A percentile compares a stretch with the other conserved stretches of the same genome.
Evolutionary conservation across 2,329 filamentous ascomycete species (phyloP).

Genomic region (Trichoderma sp.): DNA sequence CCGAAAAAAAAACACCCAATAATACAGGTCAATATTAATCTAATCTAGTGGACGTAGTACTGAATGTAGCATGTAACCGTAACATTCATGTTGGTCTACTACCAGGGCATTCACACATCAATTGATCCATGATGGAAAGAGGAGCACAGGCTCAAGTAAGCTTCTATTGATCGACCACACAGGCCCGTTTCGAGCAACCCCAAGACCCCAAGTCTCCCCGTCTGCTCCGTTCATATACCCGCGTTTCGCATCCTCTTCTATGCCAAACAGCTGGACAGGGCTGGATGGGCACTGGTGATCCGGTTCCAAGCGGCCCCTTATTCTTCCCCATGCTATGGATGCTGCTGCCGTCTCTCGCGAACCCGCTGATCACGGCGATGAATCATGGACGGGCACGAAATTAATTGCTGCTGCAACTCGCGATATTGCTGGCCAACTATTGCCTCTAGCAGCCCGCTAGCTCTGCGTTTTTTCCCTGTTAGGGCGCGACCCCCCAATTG

Average conservation of each 20-base stretch:
- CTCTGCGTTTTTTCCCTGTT: background rate
- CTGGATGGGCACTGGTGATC: background rate
- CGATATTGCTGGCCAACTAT: constrained; percentile 17
- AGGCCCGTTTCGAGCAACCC: background rate
- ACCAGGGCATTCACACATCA: background rate
- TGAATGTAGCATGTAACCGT: background rate
- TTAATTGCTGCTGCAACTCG: constrained; percentile 1
- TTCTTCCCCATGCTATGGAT: background rate
- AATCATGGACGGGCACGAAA: background rate
- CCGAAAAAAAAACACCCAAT: background rate
- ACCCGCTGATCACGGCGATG: constrained; percentile 5
- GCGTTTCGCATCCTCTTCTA: background rate
- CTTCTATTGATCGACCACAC: background rate
- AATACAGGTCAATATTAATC: background rate
- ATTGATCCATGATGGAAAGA: background rate
- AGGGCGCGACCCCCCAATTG: background rate
- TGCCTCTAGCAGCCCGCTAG: constrained; percentile 10
- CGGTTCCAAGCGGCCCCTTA: constrained; percentile 12
- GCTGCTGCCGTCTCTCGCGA: background rate
- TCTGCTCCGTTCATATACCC: background rate
- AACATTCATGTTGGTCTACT: background rate
- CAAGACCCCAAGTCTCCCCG: background rate
- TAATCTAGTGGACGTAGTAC: background rate
- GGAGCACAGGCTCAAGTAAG: background rate
- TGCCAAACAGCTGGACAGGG: background rate